These are phyloP conservation scores for Pseudogymnoascus verrucosus DNA, from an alignment of 2,329 filamentous ascomycete genomes.

Conservation along the genomic window DNA sequence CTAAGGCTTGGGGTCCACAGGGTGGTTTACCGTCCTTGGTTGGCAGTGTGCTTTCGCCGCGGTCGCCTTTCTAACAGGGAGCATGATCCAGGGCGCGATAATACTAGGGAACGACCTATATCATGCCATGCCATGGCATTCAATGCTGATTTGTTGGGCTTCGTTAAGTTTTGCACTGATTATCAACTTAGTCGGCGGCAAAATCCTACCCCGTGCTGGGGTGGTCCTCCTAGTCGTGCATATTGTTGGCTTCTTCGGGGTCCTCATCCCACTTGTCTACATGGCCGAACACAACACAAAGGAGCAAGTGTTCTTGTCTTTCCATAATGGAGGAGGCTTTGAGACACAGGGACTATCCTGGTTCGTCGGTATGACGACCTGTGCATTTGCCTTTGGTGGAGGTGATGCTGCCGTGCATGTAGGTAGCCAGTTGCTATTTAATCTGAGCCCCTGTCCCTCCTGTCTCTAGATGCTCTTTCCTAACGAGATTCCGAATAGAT, in stretches of 20 bases:
- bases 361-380: constrained; percentile 35
- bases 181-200: constrained; percentile 42
- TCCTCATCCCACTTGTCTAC: constrained; percentile 31
- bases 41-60: constrained; percentile 34
- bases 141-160: constrained; percentile 40
- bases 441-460: background rate
- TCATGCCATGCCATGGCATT: constrained; percentile 37
- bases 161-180: constrained; percentile 38
- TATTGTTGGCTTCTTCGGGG: constrained; percentile 31
- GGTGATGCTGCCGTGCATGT: constrained; percentile 11
- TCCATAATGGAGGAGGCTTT: constrained; percentile 39
- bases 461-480: background rate
- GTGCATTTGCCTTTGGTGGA: constrained; percentile 31
- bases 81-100: constrained; percentile 40
- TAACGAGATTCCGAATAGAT: background rate
- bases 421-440: background rate
- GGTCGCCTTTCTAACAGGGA: constrained; percentile 36
- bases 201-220: constrained; percentile 40
- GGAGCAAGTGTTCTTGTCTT: constrained; percentile 36
- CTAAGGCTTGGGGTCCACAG: constrained; percentile 35
- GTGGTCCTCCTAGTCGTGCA: constrained; percentile 41
- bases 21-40: constrained; percentile 43
- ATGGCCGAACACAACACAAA: constrained; percentile 25
- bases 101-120: constrained; percentile 34
- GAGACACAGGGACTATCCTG: constrained; percentile 36